Conservation (phyloP, 1,284 basidiomycete species). For the Takashimella koratensis region DNA sequence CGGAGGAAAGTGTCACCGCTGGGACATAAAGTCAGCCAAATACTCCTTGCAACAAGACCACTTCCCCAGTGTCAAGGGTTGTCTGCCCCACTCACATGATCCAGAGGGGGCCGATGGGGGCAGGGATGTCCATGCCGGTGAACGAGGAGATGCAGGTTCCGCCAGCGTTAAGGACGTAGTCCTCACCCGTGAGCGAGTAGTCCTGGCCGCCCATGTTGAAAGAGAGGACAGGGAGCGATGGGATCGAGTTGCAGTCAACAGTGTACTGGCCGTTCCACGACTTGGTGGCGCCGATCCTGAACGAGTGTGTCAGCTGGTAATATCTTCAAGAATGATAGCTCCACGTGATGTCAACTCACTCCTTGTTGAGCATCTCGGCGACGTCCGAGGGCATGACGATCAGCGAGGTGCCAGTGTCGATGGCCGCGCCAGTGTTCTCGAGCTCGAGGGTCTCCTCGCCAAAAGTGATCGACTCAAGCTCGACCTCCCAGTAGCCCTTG, state of each 20-base stretch:
- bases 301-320: conserved; percentile 13
- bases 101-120: conserved; percentile 84
- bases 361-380: conserved; percentile 96
- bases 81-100: conserved; percentile 61
- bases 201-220: conserved; percentile 78
- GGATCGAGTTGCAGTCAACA: conserved; percentile 82
- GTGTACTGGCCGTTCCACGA: conserved; percentile 94
- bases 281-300: conserved; percentile 77
- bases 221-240: conserved; percentile 76
- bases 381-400: conserved; percentile 77
- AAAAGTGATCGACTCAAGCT: conserved; percentile 78
- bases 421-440: conserved; percentile 89
- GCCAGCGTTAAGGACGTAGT: conserved; percentile 85
- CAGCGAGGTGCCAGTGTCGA: conserved; percentile 69
- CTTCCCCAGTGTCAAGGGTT: not conserved
- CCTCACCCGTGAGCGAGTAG: conserved; percentile 74
- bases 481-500: conserved; percentile 99
- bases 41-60: not conserved
- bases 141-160: conserved; percentile 94
- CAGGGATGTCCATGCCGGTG: conserved; percentile 85
- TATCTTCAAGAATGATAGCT: not conserved
- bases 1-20: conserved; percentile 65
- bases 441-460: conserved; percentile 81
- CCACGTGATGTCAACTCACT: conserved; percentile 52
- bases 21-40: not conserved